Base-by-base conservation (phyloP, 352 stramenopile genomes). In the Aphanomyces cochlioides region DNA sequence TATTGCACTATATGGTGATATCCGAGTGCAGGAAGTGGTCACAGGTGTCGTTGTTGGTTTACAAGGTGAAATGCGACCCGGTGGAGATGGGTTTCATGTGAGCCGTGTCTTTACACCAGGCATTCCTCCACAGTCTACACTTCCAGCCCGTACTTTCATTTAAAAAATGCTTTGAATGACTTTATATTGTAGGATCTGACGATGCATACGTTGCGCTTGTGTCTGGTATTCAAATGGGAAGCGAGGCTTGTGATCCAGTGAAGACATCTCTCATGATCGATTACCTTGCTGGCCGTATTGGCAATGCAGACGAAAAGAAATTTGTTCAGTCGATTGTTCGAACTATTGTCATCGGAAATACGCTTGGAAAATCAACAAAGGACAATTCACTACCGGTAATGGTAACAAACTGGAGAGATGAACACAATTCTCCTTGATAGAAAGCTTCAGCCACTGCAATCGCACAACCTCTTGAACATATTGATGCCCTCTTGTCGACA, bases 11-110 rank as follows among this genome's bases (percentile, higher is more conserved):
- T 73, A 78, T 8, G 85, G 83, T 7, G 67, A 77, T 43, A 77
- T 93, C 58, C 72, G 80, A 53, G 74, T 88, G 15, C 72, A 74
- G 15, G 74, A 75, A 39, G 65, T 91, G 12, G 81, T 90, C 45
- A 95, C 86, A 17, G 89, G 89, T 3, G 82, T 95, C 15, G 81
- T 95, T 19, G 72, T 92, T 0, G 89, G 75, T 13, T 78, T 93
- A 4, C 78, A 83, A 38, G 89, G 89, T 36, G 73, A 73, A 39
- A 85, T 95, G 72, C 66, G 40, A 3, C 77, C 78, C 4, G 75
- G 71, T 8, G 71, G 77, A 15, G 69, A 77, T 7, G 77, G 74
- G 21, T 92, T 96, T 56, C 54, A 76, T 38, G 88, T 96, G 5
- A 70, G 81, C 5, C 70, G 81, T n/a, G 72, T 92, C 7, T 92